Evolutionary conservation across 2,329 filamentous ascomycete genomes (phyloP), one percentile per base, ranked within the genome.

Genomic region (Lojkania enalia): DNA sequence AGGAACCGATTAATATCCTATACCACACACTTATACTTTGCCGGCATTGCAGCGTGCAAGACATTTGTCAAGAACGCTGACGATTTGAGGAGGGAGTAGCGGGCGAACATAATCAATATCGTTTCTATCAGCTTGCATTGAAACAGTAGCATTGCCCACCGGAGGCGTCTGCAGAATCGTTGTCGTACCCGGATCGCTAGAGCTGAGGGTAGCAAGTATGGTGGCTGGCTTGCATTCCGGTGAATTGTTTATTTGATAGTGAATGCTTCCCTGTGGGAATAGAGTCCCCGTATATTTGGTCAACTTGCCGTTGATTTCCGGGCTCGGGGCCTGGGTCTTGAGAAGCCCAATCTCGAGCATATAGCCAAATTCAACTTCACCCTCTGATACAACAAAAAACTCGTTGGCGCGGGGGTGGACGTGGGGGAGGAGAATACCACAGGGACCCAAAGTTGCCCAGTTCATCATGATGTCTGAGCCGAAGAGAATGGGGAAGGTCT

Each of bases 321-420:
- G 36, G 21, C 7, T 39, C 7, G 19, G 19, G 5, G 19, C 7
- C 4, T 5, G 36, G 9, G 4, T 12, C 19, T 15, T 16, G 9
- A 39, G 18, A 14, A 39, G 20, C 20, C 41, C 41, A 13, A 29
- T 36, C 18, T 44, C 41, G 3, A 38, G 5, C 14, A 6, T 36
- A 6, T 9, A n/a, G 11, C 41, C 41, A 20, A 44, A 37, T n/a
- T 7, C 12, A 3, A 44, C 20, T 14, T 36, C 33, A 33, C 23
- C 23, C 5, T 37, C 41, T 14, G 38, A 12, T 14, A 38, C 33
- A 14, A 21, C 14, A 19, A 44, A 44, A 23, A 37, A 44, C 23
- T 44, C 41, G 33, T 30, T 25, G 19, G 41, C 41, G 23, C 41
- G 41, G 5, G 41, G 41, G 33, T 44, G 41, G 7, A 44, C 41